Conservation (phyloP, 371 early-diverging fungal genomes). For the Funneliformis caledonium region DNA sequence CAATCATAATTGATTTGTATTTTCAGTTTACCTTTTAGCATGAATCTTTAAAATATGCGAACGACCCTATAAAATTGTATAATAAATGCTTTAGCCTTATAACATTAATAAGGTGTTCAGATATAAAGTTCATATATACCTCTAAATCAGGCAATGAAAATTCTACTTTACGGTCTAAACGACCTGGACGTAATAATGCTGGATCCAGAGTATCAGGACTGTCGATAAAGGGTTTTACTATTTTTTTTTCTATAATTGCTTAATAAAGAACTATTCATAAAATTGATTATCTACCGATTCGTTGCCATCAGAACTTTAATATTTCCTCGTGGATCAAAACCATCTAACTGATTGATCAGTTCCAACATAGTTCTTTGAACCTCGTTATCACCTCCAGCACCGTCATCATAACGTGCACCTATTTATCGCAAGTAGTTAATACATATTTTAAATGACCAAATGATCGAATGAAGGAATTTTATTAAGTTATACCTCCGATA, state of each 20-base stretch:
- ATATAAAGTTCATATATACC: slow-evolving; percentile 53
- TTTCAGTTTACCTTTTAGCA: slow-evolving; percentile 56
- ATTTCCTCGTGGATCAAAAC: slow-evolving; percentile 99
- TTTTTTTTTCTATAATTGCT: neutral
- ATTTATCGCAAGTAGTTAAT: neutral
- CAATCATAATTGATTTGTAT: neutral
- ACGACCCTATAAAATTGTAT: slow-evolving; percentile 72
- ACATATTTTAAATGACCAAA: neutral
- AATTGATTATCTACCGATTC: slow-evolving; percentile 60
- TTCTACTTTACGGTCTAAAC: slow-evolving; percentile 99
- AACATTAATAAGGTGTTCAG: neutral
- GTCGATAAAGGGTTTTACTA: slow-evolving; percentile 35
- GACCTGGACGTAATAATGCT: slow-evolving; percentile 98
- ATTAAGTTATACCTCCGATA: slow-evolving; percentile 81
- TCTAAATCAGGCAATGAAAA: slow-evolving; percentile 97
- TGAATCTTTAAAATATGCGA: slow-evolving; percentile 99
- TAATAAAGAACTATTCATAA: neutral
- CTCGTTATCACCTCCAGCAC: slow-evolving; percentile 99
- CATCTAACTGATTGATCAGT: slow-evolving; percentile 99
- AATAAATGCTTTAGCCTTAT: neutral
- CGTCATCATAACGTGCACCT: slow-evolving; percentile 97
- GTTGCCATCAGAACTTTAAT: slow-evolving; percentile 99
- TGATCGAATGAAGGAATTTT: neutral
- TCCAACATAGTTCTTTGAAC: slow-evolving; percentile 99
- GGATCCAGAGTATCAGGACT: slow-evolving; percentile 99